Conservation (phyloP, 129 eudicot genomes). For the Erigeron canadensis region DNA sequence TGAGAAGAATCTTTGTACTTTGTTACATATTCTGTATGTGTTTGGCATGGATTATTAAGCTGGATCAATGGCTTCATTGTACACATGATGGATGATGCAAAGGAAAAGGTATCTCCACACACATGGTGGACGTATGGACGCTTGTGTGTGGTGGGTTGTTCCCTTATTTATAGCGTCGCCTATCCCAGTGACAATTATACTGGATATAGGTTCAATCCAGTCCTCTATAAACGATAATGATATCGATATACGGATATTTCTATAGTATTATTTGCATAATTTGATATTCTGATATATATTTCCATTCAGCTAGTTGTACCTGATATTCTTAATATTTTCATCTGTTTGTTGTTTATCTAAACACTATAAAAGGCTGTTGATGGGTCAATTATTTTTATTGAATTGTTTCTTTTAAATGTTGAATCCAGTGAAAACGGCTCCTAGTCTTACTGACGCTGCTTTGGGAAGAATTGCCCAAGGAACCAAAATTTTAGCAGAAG, state of each 20-base stretch:
- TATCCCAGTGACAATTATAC: background rate
- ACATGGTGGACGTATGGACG: background rate
- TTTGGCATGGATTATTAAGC: background rate
- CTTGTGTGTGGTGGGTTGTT: background rate
- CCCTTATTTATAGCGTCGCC: no score
- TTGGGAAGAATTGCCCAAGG: conserved; percentile 95
- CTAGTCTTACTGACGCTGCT: conserved; percentile 88
- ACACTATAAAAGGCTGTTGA: background rate
- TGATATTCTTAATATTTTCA: background rate
- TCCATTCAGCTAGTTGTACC: background rate
- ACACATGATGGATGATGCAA: background rate
- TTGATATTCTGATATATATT: background rate
- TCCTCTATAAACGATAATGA: background rate
- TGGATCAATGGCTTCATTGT: background rate
- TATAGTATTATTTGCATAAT: background rate
- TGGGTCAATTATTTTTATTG: background rate
- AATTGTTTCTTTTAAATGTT: conserved; percentile 6
- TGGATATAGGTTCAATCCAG: background rate
- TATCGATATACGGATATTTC: background rate
- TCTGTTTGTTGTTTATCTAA: background rate
- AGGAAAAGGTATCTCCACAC: background rate
- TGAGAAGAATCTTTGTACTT: background rate
- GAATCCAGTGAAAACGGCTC: conserved; percentile 81
- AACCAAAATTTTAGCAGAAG: conserved; percentile 92
- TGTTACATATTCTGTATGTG: background rate